phyloP scores from a whole-genome alignment of 345 rosid genomes.

The Balakata baccata region DNA sequence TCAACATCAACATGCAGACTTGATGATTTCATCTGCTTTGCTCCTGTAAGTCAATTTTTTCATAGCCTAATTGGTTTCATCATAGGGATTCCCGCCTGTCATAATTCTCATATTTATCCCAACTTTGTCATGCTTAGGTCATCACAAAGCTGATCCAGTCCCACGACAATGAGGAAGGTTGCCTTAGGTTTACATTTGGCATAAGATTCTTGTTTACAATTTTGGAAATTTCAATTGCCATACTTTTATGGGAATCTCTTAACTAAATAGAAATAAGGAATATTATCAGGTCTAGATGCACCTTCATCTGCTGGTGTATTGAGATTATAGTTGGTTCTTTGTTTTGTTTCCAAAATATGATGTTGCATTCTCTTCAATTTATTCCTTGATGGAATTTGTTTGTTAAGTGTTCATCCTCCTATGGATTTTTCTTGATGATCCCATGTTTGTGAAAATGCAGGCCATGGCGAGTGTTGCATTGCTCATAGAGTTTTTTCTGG shows the following conservation, averaged over 20 bases:
- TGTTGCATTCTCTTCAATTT: not conserved
- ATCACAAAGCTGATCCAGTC: conserved; percentile 25
- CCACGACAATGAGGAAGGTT: conserved; percentile 15
- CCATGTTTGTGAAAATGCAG: conserved; percentile 38
- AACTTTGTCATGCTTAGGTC: conserved; percentile 33
- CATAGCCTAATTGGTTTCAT: conserved; percentile 42
- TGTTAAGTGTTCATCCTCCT: too few species aligned
- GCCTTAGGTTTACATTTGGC: conserved; percentile 29
- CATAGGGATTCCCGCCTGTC: conserved; percentile 39
- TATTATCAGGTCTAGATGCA: not conserved
- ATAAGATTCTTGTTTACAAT: not conserved
- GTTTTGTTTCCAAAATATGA: conserved; percentile 3
- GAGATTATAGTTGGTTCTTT: not conserved
- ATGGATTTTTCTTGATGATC: not conserved
- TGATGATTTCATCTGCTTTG: conserved; percentile 48
- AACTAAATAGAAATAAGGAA: conserved; percentile 9
- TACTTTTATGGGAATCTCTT: not conserved
- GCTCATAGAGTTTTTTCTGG: conserved; percentile 92
- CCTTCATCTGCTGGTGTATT: not conserved
- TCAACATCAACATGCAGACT: conserved; percentile 44
- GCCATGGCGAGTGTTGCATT: conserved; percentile 78
- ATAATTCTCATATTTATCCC: conserved; percentile 26
- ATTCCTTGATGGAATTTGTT: not conserved
- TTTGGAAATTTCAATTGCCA: conserved; percentile 2
- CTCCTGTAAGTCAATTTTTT: conserved; percentile 47